These are phyloP conservation scores for Globisporangium heterothallicum DNA, from an alignment of 352 stramenopile species.

Conservation along the genomic window DNA sequence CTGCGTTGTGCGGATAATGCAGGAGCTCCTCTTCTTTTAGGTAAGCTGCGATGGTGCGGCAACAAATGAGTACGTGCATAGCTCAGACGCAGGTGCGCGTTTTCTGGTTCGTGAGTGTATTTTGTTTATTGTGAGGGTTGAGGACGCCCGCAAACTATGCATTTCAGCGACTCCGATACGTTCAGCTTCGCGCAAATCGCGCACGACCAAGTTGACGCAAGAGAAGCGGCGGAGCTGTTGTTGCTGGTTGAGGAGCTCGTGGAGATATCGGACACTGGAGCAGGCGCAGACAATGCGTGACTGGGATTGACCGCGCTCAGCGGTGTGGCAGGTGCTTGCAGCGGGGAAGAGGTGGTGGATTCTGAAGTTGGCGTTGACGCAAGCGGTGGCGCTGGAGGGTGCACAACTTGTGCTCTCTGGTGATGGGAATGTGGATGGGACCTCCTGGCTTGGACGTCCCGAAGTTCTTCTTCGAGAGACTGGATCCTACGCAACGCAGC, in stretches of 20 bases:
- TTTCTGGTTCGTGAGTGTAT: too few relatives aligned
- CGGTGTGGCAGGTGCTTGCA: neutral
- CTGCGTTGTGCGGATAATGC: neutral
- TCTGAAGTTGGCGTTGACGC: neutral
- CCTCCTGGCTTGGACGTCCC: slow-evolving; percentile 3
- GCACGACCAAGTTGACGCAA: slow-evolving; percentile 43
- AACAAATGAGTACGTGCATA: too few relatives aligned
- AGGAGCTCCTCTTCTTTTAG: neutral
- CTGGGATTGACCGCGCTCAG: neutral
- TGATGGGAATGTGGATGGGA: neutral
- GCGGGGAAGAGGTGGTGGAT: neutral
- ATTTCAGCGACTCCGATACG: slow-evolving; percentile 34
- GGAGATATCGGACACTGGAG: too few relatives aligned
- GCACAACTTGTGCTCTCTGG: neutral
- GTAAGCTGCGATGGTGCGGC: too few relatives aligned
- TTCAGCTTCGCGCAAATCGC: slow-evolving; percentile 74
- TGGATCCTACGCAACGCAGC: slow-evolving; percentile 44
- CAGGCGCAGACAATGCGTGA: too few relatives aligned
- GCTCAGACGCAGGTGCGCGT: neutral
- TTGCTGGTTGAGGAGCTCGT: neutral
- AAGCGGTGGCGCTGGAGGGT: neutral
- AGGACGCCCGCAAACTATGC: slow-evolving; percentile 63
- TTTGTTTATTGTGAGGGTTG: slow-evolving; percentile 20
- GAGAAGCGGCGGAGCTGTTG: too few relatives aligned
- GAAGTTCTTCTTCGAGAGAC: slow-evolving; percentile 50